Base-by-base conservation (phyloP, 2,329 filamentous ascomycete genomes). In the Didymella exigua region DNA sequence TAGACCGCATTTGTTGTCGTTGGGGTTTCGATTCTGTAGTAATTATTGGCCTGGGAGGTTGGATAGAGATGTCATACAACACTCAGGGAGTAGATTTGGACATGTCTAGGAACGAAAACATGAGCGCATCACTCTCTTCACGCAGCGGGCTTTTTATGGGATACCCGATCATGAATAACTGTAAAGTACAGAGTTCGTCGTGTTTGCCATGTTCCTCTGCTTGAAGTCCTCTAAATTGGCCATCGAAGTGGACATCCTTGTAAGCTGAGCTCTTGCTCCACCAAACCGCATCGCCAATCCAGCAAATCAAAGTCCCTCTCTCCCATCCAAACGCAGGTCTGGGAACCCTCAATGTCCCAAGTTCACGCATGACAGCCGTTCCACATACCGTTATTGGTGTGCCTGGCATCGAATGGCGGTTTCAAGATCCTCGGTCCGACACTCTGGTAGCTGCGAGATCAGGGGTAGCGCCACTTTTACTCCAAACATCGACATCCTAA, bases 331-430 rank as follows among this genome's bases (percentile, higher is more conserved):
- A 45, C 23, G n/a, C 45, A 13, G 10, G 5, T 40, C 33, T 26
- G 24, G 34, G 52, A 37, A 43, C 21, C 41, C 23, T 31, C 21
- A 53, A 45, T 30, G 45, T 45, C 40, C 37, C 18, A 47, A 53
- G 44, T 44, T 49, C 29, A 49, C 33, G 44, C 49, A 57, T 57
- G 29, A 49, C 33, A 31, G 27, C 38, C 14, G 40, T 53, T 53
- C 44, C 54, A 37, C 48, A 34, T 21, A 16, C 48, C 38, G 38
- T 37, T 26, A 57, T 53, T 57, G 49, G 54, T 30, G 44, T 53
- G 27, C 26, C 49, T 48, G 44, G 44, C 38, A 13, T 34, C 43
- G 19, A n/a, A 48, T 52, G 38, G 54, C 43, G 16, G 54, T 57
- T 57, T 57, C 54, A 57, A 41, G 16, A 23, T 13, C 31, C 21